Base-by-base conservation (phyloP, 257 asterid genomes). In the Cynanchum wilfordii region DNA sequence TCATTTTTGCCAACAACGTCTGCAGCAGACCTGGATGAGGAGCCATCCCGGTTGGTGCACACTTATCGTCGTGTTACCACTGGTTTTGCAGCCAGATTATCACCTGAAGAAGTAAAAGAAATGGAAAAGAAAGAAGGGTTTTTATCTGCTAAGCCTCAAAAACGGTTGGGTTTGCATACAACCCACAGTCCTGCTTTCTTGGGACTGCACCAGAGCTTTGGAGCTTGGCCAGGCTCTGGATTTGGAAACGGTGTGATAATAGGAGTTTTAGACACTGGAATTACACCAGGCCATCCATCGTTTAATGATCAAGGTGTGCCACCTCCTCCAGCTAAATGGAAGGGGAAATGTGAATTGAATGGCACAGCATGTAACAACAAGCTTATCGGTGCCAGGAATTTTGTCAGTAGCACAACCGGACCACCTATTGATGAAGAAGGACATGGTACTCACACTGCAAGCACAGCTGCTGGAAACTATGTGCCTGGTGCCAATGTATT, bases 381-480 rank as follows among this genome's bases (percentile, higher is more conserved):
- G 68, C 80, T 86, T 17, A 82, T 84, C 8, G 90, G 88, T 22
- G 90, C 85, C 0, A 79, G 90, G 45, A 72, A 75, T 17, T 82
- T 84, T 17, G 59, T 76, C 20, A 13, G 80, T 10, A 78, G 68
- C n/a, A 54, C 71, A n/a, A 51, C 66, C 5, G 74, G 51, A 36
- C 79, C 70, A 5, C 82, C 88, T 0, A 33, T 69, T 12, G 90
- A 86, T 68, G 50, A 25, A 1, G 73, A 66, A 58, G 79, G 82
- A 67, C 82, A 79, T 29, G 73, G 73, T 5, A 69, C 87, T 9
- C 88, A 85, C 77, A 85, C 89, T 0, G 80, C 92, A 0, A 73
- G 92, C 77, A 87, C 84, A 3, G 89, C 89, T 7, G 92, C 86
- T 0, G 92, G 92, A 5, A 76, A 40, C 40, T 77, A 79, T 7